phyloP scores from a whole-genome alignment of 2,329 filamentous ascomycete genomes.

The Lecanosticta acicola region DNA sequence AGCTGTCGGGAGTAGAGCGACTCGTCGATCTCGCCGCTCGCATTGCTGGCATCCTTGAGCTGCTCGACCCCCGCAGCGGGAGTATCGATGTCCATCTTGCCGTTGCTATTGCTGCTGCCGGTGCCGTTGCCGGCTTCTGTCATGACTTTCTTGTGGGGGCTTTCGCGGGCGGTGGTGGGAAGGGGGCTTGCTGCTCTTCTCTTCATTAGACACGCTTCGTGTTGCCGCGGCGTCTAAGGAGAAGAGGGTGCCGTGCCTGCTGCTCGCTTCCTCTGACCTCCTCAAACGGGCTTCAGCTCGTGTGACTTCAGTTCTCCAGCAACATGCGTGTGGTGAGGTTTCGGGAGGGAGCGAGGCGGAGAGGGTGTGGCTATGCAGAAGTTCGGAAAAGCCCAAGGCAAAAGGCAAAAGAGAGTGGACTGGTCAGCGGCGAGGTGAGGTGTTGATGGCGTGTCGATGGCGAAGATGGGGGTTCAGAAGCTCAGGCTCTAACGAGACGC shows the following conservation, averaged over 20 bases:
- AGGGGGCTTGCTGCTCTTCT: slow-evolving; percentile 6
- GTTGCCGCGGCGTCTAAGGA: not conserved
- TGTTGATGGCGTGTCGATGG: not conserved
- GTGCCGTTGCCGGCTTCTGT: slow-evolving; percentile 12
- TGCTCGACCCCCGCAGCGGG: slow-evolving; percentile 54
- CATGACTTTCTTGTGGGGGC: slow-evolving; percentile 8
- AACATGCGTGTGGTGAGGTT: not conserved
- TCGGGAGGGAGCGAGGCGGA: not conserved
- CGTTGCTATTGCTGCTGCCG: slow-evolving; percentile 35
- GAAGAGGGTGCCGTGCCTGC: slow-evolving; percentile 7
- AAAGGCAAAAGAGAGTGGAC: not conserved
- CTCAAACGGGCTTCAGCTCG: not conserved
- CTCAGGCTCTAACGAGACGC: too few relatives aligned
- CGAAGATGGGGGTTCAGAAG: not conserved
- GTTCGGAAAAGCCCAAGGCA: not conserved
- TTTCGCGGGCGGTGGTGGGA: slow-evolving; percentile 1
- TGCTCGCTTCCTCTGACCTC: slow-evolving; percentile 1
- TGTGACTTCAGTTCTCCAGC: not conserved
- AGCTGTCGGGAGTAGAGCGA: slow-evolving; percentile 63
- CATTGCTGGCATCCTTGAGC: slow-evolving; percentile 45
- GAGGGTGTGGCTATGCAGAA: slow-evolving; percentile 1
- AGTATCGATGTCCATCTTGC: slow-evolving; percentile 58
- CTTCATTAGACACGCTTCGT: slow-evolving; percentile 8
- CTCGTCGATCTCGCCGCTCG: slow-evolving; percentile 60
- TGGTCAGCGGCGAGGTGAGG: slow-evolving; percentile 2